Evolutionary conservation across 116 monocot species (phyloP).

Genomic region (Thalassia testudinum): DNA sequence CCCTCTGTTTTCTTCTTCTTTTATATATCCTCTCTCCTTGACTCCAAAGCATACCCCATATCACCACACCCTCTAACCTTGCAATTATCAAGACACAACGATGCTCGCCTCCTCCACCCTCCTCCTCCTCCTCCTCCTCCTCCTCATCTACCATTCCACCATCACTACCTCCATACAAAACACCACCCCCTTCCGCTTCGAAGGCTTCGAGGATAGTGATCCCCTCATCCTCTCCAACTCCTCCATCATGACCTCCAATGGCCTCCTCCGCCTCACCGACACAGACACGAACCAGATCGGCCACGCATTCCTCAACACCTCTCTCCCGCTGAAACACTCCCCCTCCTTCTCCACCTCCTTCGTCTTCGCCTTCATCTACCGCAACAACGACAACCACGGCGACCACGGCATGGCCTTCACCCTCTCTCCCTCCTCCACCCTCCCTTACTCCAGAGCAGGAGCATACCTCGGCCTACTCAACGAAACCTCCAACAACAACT

Average conservation of each 20-base stretch:
- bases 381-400: conserved; percentile 41
- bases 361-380: conserved; percentile 53
- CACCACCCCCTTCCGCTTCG: conserved; percentile 17
- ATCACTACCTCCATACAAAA: not conserved
- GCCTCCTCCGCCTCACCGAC: conserved; percentile 35
- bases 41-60: too few relatives aligned
- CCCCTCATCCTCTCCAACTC: conserved; percentile 19
- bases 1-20: too few relatives aligned
- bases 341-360: conserved; percentile 69
- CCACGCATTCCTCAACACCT: conserved; percentile 25
- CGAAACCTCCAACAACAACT: conserved; percentile 31
- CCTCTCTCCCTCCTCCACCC: conserved; percentile 17
- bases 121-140: too few relatives aligned
- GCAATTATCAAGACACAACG: too few relatives aligned
- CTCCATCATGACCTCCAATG: conserved; percentile 10
- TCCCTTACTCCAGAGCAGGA: conserved; percentile 19
- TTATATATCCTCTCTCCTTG: too few relatives aligned
- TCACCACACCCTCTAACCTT: too few relatives aligned
- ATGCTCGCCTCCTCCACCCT: too few relatives aligned
- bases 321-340: conserved; percentile 28
- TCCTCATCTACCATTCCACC: not conserved
- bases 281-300: conserved; percentile 12
- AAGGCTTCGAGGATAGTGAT: conserved; percentile 14
- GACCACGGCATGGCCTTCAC: conserved; percentile 67
- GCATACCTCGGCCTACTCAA: conserved; percentile 74